A percentile compares a stretch with the other conserved stretches of the same genome.
Evolutionary conservation across 345 rosid genomes (phyloP).

Genomic region (Hirschfeldia incana): DNA sequence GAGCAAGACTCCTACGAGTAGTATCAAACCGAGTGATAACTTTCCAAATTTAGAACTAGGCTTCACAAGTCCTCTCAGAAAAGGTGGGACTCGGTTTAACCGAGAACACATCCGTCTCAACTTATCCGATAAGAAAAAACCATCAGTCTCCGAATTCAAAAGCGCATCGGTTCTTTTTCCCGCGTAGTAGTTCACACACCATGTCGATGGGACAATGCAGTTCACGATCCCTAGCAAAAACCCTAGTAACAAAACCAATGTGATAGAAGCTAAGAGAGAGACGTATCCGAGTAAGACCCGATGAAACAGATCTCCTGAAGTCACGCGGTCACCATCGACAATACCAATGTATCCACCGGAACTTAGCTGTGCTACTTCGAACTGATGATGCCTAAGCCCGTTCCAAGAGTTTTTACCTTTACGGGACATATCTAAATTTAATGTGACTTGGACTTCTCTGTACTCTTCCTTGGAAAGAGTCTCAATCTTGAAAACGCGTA

Average conservation of each 20-base stretch:
- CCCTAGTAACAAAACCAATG: constrained; percentile 55
- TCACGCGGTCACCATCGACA: constrained; percentile 88
- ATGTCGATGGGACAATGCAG: constrained; percentile 76
- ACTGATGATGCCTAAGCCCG: constrained; percentile 80
- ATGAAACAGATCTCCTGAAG: constrained; percentile 61
- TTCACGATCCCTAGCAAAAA: constrained; percentile 73
- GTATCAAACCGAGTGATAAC: constrained; percentile 47
- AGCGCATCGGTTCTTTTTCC: constrained; percentile 58
- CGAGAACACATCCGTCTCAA: constrained; percentile 69
- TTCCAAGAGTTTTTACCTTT: constrained; percentile 89
- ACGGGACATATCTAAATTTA: constrained; percentile 45
- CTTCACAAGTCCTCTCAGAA: constrained; percentile 64
- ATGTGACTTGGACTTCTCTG: constrained; percentile 75
- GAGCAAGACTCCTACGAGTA: constrained; percentile 53
- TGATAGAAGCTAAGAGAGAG: constrained; percentile 59
- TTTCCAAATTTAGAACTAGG: constrained; percentile 54
- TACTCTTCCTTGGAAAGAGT: constrained; percentile 61
- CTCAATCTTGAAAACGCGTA: constrained; percentile 68
- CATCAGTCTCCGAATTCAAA: constrained; percentile 53
- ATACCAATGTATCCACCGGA: constrained; percentile 84
- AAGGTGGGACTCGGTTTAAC: constrained; percentile 61
- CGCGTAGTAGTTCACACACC: constrained; percentile 64
- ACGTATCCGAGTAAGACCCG: constrained; percentile 71
- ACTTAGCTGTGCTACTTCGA: constrained; percentile 71
- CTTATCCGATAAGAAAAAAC: constrained; percentile 54